Evolutionary conservation across 1,139 yeast genomes (phyloP).

Genomic region (Meyerozyma carpophila): DNA sequence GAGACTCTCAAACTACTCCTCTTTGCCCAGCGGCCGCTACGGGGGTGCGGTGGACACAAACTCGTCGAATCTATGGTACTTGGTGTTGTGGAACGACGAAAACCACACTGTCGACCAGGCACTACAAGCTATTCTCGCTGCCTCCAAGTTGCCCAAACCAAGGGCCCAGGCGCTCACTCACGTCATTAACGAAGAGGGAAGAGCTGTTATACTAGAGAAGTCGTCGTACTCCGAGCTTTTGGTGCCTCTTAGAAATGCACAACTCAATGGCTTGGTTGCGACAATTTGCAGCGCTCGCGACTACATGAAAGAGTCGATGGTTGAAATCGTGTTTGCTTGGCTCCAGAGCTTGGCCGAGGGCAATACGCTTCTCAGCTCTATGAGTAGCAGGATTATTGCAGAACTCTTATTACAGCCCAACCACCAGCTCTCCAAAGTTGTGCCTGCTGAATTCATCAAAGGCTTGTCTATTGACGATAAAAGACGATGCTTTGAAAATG

Average conservation of each 20-base stretch:
- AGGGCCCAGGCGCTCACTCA: slow-evolving; percentile 29
- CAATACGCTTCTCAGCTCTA: slow-evolving; percentile 20
- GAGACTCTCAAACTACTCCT: slow-evolving; percentile 22
- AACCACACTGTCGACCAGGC: slow-evolving; percentile 54
- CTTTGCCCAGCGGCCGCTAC: slow-evolving; percentile 25
- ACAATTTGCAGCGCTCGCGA: slow-evolving; percentile 47
- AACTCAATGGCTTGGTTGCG: slow-evolving; percentile 50
- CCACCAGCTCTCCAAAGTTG: slow-evolving; percentile 18
- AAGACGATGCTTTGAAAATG: slow-evolving; percentile 21
- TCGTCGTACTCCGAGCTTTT: slow-evolving; percentile 16
- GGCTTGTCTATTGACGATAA: slow-evolving; percentile 10
- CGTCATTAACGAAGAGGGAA: slow-evolving; percentile 30
- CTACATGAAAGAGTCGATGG: slow-evolving; percentile 41
- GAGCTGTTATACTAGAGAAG: slow-evolving; percentile 19
- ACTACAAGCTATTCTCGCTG: slow-evolving; percentile 32
- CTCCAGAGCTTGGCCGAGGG: slow-evolving; percentile 5
- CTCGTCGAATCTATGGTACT: slow-evolving; percentile 29
- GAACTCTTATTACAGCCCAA: slow-evolving; percentile 26
- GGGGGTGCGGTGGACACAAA: slow-evolving; percentile 25
- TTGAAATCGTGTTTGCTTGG: slow-evolving; percentile 14
- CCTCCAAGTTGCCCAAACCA: slow-evolving; percentile 19
- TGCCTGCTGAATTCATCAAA: slow-evolving; percentile 19
- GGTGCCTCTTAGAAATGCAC: slow-evolving; percentile 28
- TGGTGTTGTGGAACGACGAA: slow-evolving; percentile 72
- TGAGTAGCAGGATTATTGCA: slow-evolving; percentile 18